These are phyloP conservation scores for Saturnispora quitensis DNA, from an alignment of 805 yeast species.

Conservation along the genomic window DNA sequence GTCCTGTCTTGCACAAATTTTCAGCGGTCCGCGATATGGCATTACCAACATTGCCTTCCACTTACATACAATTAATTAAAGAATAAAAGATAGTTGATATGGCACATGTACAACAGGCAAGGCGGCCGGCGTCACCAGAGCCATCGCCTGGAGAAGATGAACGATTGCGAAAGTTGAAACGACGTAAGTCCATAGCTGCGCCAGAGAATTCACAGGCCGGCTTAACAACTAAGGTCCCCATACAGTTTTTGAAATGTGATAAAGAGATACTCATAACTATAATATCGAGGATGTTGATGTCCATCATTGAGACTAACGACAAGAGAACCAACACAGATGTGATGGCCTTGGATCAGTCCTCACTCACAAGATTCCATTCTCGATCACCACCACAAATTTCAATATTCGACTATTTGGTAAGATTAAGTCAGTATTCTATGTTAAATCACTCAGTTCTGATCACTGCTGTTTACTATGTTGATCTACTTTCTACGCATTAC, in stretches of 20 bases:
- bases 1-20: neutral
- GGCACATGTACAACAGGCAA: conserved; percentile 1
- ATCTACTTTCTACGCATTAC: conserved; percentile 67
- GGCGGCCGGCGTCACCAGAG: neutral
- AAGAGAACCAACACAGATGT: conserved; percentile 23
- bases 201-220: neutral
- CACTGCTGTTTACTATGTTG: conserved; percentile 83
- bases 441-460: conserved; percentile 76
- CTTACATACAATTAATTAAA: neutral
- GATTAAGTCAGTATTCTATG: conserved; percentile 77
- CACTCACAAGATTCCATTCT: conserved; percentile 85
- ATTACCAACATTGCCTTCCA: neutral
- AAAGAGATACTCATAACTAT: conserved; percentile 61
- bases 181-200: conserved; percentile 3
- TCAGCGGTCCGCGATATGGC: neutral
- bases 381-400: conserved; percentile 87
- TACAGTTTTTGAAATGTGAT: conserved; percentile 54
- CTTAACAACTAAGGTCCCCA: conserved; percentile 29
- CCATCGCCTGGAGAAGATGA: neutral
- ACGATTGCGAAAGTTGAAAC: neutral
- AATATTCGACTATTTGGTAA: conserved; percentile 60
- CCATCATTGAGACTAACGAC: conserved; percentile 71
- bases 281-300: conserved; percentile 71
- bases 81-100: neutral
- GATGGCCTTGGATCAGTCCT: conserved; percentile 26